Base-by-base conservation (phyloP, 2,329 filamentous ascomycete species). In the Cercospora sp. region DNA sequence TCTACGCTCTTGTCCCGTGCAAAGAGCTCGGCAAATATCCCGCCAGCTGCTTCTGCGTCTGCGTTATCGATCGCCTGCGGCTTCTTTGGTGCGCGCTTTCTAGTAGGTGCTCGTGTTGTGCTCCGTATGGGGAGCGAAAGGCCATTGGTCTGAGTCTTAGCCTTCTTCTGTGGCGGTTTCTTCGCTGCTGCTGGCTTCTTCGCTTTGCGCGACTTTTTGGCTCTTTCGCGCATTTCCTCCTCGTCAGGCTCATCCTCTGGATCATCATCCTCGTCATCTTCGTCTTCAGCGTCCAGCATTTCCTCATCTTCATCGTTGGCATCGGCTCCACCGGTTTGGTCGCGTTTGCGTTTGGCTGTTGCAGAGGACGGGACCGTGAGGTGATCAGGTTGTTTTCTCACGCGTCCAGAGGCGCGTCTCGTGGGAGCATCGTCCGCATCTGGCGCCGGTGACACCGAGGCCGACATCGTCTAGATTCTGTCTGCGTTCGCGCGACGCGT, bases 1-100 rank as follows among this genome's bases (percentile, higher is more conserved):
- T 89, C 86, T 26, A 85, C 76, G 45, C 82, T 82, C 70, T 85
- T 83, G 61, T 81, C 83, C 70, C 83, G 82, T 33, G 83, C 84
- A 75, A 90, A 90, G 16, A 90, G 83, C 72, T 89, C 86, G 70
- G 84, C 86, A 74, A 87, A 90, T 16, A 90, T 77, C 9, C 87
- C 84, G 60, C 81, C 87, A 20, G 81, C 82, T 69, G 86, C 83
- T 48, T 84, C 82, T 10, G 82, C 83, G 65, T 84, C 82, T 67
- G 83, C 81, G 73, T 82, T 85, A 67, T 84, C 84, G 68, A 84
- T 81, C 26, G 83, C 78, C 51, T 82, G 83, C 58, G 82, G 81
- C 72, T 85, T 87, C 73, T 82, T 77, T 67, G 83, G 83, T 53
- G 82, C 79, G 42, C 80, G 72, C 66, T 81, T 81, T 74, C 79